Conservation (phyloP, 2,329 filamentous ascomycete genomes). For the Calonectria fujianensis region DNA sequence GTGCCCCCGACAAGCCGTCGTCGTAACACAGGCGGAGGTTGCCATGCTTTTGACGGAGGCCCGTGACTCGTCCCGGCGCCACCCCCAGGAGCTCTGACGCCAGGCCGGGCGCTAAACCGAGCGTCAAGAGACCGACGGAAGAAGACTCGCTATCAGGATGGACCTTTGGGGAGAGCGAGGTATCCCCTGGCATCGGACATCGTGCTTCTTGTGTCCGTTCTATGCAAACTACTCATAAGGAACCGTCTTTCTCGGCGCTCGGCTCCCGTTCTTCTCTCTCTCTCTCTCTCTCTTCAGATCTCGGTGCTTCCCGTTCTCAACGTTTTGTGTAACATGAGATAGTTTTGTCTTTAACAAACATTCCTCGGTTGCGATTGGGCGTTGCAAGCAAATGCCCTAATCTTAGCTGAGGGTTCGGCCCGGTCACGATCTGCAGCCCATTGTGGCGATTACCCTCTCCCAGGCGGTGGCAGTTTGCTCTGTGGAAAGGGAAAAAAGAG, state of each 20-base stretch:
- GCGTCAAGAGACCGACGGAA: too few species aligned
- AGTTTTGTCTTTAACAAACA: not conserved
- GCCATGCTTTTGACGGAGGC: not conserved
- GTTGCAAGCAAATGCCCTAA: constrained; percentile 2
- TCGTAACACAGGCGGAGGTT: not conserved
- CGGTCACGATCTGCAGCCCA: not conserved
- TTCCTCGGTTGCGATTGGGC: constrained; percentile 15
- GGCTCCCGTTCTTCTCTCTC: not conserved
- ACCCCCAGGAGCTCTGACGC: not conserved
- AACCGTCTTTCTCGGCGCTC: not conserved
- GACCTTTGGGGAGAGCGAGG: not conserved
- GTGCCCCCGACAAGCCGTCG: not conserved
- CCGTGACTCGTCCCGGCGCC: constrained; percentile 11
- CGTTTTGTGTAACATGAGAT: constrained; percentile 16
- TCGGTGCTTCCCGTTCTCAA: constrained; percentile 13
- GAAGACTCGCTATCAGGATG: not conserved
- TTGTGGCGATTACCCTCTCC: not conserved
- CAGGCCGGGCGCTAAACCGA: not conserved
- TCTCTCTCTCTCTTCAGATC: not conserved
- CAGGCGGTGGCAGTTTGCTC: not conserved
- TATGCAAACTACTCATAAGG: not conserved
- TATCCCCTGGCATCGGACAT: not conserved
- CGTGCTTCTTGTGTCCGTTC: not conserved
- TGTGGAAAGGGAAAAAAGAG: not conserved
- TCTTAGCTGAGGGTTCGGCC: constrained; percentile 7